These are phyloP conservation scores for Aegilops speltoides DNA, from an alignment of 176 grass and related monocot genomes.

Conservation along the genomic window DNA sequence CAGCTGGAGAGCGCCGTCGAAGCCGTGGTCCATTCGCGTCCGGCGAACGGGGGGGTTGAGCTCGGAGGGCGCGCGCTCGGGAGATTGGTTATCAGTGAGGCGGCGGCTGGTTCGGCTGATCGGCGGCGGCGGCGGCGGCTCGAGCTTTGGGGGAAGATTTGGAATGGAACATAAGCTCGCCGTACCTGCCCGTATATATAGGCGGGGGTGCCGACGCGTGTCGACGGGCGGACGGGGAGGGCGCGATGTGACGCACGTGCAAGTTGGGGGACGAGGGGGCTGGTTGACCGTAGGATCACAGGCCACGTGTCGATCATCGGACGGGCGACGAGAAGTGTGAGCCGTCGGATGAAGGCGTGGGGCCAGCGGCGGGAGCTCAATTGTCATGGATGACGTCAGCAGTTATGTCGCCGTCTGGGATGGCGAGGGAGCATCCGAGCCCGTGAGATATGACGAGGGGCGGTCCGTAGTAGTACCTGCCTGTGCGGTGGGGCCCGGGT, in stretches of 20 bases:
- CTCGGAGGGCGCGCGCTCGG: neutral
- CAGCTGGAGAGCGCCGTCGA: constrained; percentile 61
- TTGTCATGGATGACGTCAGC: constrained; percentile 65
- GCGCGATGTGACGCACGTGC: constrained; percentile 40
- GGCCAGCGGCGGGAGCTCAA: neutral
- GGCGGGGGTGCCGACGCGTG: neutral
- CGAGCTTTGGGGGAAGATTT: neutral
- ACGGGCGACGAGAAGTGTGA: neutral
- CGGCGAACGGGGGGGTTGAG: neutral
- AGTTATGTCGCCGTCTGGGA: constrained; percentile 7
- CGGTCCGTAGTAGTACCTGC: neutral
- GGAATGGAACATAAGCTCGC: constrained; percentile 30
- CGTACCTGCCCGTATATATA: neutral
- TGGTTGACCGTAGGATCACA: fast-evolving
- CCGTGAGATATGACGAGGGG: neutral
- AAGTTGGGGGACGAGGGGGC: neutral
- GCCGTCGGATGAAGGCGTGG: neutral
- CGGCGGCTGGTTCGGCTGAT: neutral
- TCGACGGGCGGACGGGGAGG: neutral
- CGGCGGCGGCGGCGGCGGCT: neutral
- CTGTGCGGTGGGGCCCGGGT: neutral
- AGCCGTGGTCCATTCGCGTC: constrained; percentile 42
- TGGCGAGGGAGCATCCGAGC: neutral
- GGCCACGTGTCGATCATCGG: constrained; percentile 34
- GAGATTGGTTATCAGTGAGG: neutral